These are phyloP conservation scores for Penicillium sp. DNA, from an alignment of 2,329 filamentous ascomycete genomes.

Conservation along the genomic window DNA sequence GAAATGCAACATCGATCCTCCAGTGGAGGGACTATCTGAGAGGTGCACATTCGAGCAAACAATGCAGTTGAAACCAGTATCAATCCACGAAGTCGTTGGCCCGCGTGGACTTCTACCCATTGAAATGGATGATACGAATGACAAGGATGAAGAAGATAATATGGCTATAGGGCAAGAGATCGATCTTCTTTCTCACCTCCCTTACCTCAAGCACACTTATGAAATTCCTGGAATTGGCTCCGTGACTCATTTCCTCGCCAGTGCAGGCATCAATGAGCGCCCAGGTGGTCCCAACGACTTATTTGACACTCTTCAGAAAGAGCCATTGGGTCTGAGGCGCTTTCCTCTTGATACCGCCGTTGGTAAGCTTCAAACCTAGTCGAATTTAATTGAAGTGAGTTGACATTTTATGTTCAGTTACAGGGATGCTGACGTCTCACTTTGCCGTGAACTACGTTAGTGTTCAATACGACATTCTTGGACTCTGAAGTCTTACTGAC, in stretches of 20 bases:
- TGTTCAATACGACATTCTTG: not conserved
- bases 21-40: not conserved
- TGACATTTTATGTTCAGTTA: conserved; percentile 23
- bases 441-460: conserved; percentile 51
- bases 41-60: not conserved
- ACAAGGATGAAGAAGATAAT: not conserved
- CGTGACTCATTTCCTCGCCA: conserved; percentile 60
- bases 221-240: conserved; percentile 40
- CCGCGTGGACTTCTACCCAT: too few relatives aligned
- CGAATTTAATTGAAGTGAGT: not conserved
- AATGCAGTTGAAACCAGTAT: not conserved
- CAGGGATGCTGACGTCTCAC: conserved; percentile 44
- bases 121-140: too few relatives aligned
- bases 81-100: not conserved
- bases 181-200: conserved; percentile 29
- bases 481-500: conserved; percentile 11
- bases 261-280: conserved; percentile 52
- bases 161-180: conserved; percentile 7
- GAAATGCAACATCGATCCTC: conserved; percentile 49
- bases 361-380: conserved; percentile 26
- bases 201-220: conserved; percentile 38
- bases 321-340: conserved; percentile 50
- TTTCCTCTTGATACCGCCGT: conserved; percentile 33
- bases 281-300: conserved; percentile 61
- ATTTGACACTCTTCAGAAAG: conserved; percentile 52